Evolutionary conservation across 768 basidiomycete genomes (phyloP), one percentile per base, ranked within the genome.

Genomic region (Collybiopsis confluens): DNA sequence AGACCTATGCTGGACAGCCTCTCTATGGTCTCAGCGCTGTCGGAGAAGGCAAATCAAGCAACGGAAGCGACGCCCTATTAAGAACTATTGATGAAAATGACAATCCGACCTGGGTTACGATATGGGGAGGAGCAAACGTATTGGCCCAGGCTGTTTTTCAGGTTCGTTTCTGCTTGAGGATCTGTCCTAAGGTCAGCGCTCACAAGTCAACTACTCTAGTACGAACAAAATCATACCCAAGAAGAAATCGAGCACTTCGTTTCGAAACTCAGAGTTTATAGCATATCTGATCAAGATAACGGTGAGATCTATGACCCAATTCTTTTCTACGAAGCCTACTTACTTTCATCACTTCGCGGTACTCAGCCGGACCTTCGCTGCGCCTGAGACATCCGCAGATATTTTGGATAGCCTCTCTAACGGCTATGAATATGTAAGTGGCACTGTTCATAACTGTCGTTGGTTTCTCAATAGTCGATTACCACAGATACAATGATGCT

Each of bases 71-170:
- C 5, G 54, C 53, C 8, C 44, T 58, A 3, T 52, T 49, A 28
- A 3, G 26, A 1, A 37, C 57, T 1, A 45, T 58, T 15, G 54
- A 40, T 13, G 23, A 37, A 9, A 51, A 42, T n/a, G 49, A 58
- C 15, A 52, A 55, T 21, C 33, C 36, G 44, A 49, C 38, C 2
- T 58, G 58, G 58, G 58, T 58, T 0, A 46, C 46, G 6, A 21
- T 56, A 1, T 58, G 58, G 58, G 50, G 54, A 28, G 58, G 58
- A 5, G 58, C 54, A 2, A 57, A 57, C 38, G 56, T 57, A 9
- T 52, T 57, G 2, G 52, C 56, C 5, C 44, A 56, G 1, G 53
- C 46, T 33, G 35, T 23, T 18, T 51, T 9, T 35, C n/a, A 41
- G 38, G 49, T 51, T 20, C 18, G 27, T 37, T 15, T 18, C 35